Base-by-base conservation (phyloP, 805 yeast genomes). In the Myxozyma nipponensis region DNA sequence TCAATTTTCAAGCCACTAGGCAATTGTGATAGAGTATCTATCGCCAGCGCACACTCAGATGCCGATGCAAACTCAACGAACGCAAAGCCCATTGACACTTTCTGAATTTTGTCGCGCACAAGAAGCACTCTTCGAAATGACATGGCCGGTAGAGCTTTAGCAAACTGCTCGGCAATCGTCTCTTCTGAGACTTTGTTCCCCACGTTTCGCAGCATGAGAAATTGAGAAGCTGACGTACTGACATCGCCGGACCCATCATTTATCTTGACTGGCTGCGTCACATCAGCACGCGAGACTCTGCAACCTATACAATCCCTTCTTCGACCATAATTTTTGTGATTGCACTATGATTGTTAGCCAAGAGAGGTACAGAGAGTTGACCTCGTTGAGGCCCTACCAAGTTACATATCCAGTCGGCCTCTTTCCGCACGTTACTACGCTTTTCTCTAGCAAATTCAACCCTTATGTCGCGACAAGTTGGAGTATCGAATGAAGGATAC, bases 31-130 rank as follows among this genome's bases (percentile, higher is more conserved):
- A 44, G 24, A 25, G 37, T 38, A 24, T 43, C 44, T 10, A 49
- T 17, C n/a, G 36, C 57, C n/a, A 36, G 23, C n/a, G 42, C 44
- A 23, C 45, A 44, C 10, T 45, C 57, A 7, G 40, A 48, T 18
- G 50, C 54, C 17, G 50, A 28, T 18, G 43, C 41, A 44, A 25
- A 55, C 28, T 55, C 59, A 5, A 53, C 49, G 17, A 55, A 55
- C 38, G 48, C 59, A 36, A 55, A 55, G 2, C 59, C 49, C 34
- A 24, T 17, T 19, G 54, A 48, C 18, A n/a, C 30, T 21, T 39
- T 26, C 10, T 46, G 10, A 3, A 15, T 40, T 30, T 52, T 50
- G 17, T 55, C 54, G 13, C 58, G 50, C 6, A 38, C 49, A n/a
- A 55, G 50, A 15, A 55, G 32, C 22, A 52, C 30, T 3, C 59